Evolutionary conservation across 2,329 filamentous ascomycete species (phyloP), one percentile per base, ranked within the genome.

Genomic region (Clonostachys rosea): DNA sequence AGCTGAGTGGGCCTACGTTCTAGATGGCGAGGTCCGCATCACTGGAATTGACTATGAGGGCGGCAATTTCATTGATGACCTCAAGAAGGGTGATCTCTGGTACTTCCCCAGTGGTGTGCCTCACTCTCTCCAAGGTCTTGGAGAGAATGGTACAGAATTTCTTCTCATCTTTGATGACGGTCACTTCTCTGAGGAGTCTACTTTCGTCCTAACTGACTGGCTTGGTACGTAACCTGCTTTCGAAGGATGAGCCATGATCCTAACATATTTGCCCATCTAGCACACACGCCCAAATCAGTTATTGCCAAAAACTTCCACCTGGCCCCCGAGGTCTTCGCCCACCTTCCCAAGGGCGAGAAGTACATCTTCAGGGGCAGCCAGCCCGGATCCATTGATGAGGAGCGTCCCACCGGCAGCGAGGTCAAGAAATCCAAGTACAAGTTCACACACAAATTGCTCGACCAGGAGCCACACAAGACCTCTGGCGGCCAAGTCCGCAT

Each of bases 41-140:
- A 89, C 86, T 0, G 86, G 83, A 1, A 75, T 91, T 16, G 86
- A 90, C 64, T 81, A 84, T 40, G 84, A 91, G 51, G 87, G 87
- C 10, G 81, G 87, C 50, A 87, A 81, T 52, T 91, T 89, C 61
- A 79, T 91, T 50, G 87, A 90, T 53, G 87, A 91, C 58, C 66
- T 91, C 18, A 77, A 82, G 58, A 84, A 87, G 58, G 88, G 88
- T 5, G 88, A 91, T 54, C 64, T 91, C 7, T 91, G 86, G 87
- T 91, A 89, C 58, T 91, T 91, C 67, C 87, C 87, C 18, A 81
- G 83, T 11, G 87, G 87, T 7, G 78, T 90, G 34, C 87, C 87
- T 11, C 87, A 91, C 63, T 89, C 85, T 0, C 77, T 91, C 2
- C 87, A 91, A 64, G 87, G 85, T 0, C 69, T 91, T 2, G 75